Percentiles rank a stretch among this genome's conserved stretches.
These are phyloP conservation scores for Aphanocladium album DNA, from an alignment of 2,329 filamentous ascomycete species.

Conservation along the genomic window DNA sequence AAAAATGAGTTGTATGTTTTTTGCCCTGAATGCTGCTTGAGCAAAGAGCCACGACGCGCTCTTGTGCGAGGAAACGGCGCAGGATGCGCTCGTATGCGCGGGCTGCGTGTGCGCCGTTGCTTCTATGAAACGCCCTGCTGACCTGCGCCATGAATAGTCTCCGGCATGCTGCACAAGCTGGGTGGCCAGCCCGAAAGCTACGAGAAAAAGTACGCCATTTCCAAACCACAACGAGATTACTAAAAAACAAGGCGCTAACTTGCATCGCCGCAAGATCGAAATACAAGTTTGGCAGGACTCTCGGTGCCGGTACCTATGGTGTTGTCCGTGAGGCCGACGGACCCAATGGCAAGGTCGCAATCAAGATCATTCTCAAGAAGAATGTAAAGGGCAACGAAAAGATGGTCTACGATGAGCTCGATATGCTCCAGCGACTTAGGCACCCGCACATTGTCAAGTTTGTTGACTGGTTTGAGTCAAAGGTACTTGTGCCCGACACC, in stretches of 20 bases:
- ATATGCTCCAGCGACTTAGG: conserved; percentile 84
- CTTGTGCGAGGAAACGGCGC: not conserved
- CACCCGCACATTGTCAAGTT: conserved; percentile 97
- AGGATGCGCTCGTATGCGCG: not conserved
- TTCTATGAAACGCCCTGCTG: not conserved
- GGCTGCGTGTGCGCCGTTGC: not conserved
- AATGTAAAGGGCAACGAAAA: conserved; percentile 97
- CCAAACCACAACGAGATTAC: not conserved
- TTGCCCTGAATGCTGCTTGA: not conserved
- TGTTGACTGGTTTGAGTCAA: conserved; percentile 98
- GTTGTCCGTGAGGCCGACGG: conserved; percentile 94
- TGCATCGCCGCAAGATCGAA: conserved; percentile 53
- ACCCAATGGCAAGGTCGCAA: conserved; percentile 76
- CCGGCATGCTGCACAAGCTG: conserved; percentile 90
- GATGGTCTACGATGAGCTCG: conserved; percentile 97
- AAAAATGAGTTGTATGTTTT: conserved; percentile 11
- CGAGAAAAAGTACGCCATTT: conserved; percentile 75
- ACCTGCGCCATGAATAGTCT: conserved; percentile 49
- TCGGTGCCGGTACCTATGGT: conserved; percentile 96
- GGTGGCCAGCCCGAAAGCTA: conserved; percentile 97
- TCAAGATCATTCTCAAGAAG: conserved; percentile 99
- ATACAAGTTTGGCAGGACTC: conserved; percentile 87
- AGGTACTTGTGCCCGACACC: conserved; percentile 50
- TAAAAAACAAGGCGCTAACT: not conserved
- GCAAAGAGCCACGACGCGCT: not conserved